phyloP scores from a whole-genome alignment of 345 rosid species.

The Rhodomyrtus tomentosa region DNA sequence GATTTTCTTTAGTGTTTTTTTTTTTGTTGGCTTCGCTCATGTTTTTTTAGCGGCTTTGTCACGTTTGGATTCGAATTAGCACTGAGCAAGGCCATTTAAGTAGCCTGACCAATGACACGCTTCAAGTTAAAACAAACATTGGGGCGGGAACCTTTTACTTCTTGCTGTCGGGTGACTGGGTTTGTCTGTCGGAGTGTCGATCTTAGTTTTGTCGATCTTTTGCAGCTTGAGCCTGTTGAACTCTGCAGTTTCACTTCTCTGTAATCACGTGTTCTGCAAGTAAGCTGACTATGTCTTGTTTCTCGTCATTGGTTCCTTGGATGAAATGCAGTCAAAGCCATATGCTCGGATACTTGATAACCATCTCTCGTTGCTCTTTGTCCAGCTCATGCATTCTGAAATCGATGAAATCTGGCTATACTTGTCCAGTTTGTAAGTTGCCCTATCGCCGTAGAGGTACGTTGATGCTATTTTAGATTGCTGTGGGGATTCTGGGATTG shows the following conservation, averaged over 20 bases:
- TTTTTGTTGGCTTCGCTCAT: background rate
- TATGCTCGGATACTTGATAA: background rate
- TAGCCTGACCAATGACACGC: no score
- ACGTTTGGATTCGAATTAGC: background rate
- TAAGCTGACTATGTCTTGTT: constrained; percentile 9
- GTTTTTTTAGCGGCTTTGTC: background rate
- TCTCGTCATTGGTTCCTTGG: background rate
- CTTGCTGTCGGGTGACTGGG: background rate
- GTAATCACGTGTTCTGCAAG: constrained; percentile 96
- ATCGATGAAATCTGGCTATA: constrained; percentile 63
- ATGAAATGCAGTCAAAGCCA: background rate
- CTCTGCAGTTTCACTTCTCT: constrained; percentile 62
- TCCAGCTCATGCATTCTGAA: constrained; percentile 60
- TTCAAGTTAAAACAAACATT: background rate
- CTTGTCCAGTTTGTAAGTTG: constrained; percentile 79
- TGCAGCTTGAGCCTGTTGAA: constrained; percentile 67
- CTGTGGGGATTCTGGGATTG: background rate
- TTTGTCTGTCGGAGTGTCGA: background rate
- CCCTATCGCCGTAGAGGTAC: constrained; percentile 73
- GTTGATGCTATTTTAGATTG: background rate
- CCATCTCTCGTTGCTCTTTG: background rate
- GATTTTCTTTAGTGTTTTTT: background rate
- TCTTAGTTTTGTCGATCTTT: background rate
- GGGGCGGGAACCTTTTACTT: constrained; percentile 39
- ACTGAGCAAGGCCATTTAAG: background rate